These are phyloP conservation scores for Penicillium cosmopolitanum DNA, from an alignment of 495 filamentous ascomycete species.

Conservation along the genomic window DNA sequence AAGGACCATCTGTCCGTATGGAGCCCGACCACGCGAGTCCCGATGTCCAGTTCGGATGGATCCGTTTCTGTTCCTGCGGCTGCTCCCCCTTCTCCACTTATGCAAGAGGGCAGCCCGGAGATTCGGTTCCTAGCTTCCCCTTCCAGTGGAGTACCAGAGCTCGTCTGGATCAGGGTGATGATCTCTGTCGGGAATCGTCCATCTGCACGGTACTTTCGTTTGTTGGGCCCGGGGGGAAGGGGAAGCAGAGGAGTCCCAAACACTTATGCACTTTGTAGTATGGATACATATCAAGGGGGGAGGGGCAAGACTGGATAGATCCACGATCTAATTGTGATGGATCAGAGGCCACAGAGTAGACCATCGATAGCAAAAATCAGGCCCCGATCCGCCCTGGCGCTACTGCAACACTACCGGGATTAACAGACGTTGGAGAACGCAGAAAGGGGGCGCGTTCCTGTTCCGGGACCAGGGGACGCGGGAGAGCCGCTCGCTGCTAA, in stretches of 20 bases:
- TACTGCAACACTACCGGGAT: constrained; percentile 24
- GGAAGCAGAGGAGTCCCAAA: neutral
- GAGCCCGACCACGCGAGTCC: constrained; percentile 35
- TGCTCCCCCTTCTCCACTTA: constrained; percentile 31
- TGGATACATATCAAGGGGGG: constrained; percentile 1
- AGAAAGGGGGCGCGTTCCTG: constrained; percentile 35
- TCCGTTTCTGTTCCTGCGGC: constrained; percentile 38
- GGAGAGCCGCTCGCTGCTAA: constrained; percentile 41
- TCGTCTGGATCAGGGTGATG: constrained; percentile 4
- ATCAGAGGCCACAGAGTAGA: constrained; percentile 14
- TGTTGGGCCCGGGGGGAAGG: neutral
- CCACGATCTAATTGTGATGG: constrained; percentile 24
- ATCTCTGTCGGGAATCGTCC: constrained; percentile 9
- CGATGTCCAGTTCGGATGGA: constrained; percentile 28
- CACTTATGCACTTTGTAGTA: neutral
- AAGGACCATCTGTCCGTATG: constrained; percentile 20
- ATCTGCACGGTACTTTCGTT: constrained; percentile 12
- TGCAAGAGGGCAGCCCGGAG: constrained; percentile 27
- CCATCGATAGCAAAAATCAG: constrained; percentile 12
- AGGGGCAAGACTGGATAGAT: constrained; percentile 16
- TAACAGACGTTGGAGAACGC: constrained; percentile 29
- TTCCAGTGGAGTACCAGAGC: constrained; percentile 25
- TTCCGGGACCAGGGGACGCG: constrained; percentile 36
- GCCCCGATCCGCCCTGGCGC: constrained; percentile 16
- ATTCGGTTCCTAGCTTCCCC: constrained; percentile 31